Evolutionary conservation across 1,284 basidiomycete species (phyloP).

Genomic region (Phlebopus sp.): DNA sequence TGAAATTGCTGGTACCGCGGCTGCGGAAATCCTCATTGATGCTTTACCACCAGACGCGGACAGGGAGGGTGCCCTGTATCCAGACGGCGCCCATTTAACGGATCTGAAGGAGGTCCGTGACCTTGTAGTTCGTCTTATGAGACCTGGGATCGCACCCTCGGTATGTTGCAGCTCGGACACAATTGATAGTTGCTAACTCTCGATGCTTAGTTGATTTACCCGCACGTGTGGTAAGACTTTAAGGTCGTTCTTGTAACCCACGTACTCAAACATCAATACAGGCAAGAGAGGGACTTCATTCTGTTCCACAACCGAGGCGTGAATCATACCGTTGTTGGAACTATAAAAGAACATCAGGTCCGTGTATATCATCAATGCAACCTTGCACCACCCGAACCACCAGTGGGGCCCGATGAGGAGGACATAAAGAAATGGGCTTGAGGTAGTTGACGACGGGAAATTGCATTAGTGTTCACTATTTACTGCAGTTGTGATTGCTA

Average conservation of each 20-base stretch:
- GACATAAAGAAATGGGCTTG: constrained; percentile 65
- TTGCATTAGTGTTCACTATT: no score
- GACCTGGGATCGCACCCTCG: constrained; percentile 59
- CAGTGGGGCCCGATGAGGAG: constrained; percentile 57
- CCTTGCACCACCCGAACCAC: constrained; percentile 72
- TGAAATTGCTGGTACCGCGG: constrained; percentile 56
- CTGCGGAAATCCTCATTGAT: constrained; percentile 42
- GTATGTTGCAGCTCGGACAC: constrained; percentile 23
- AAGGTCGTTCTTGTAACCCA: constrained; percentile 34
- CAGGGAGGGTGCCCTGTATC: constrained; percentile 47
- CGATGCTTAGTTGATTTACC: constrained; percentile 36
- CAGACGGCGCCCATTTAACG: constrained; percentile 55
- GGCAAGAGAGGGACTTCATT: constrained; percentile 60
- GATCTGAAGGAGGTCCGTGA: constrained; percentile 56
- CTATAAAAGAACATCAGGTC: constrained; percentile 67
- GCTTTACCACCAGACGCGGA: constrained; percentile 45
- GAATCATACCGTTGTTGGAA: constrained; percentile 75
- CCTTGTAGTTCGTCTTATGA: constrained; percentile 58
- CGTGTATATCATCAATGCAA: constrained; percentile 84
- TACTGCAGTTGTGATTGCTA: no score
- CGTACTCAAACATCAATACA: constrained; percentile 5
- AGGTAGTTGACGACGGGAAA: constrained; percentile 9
- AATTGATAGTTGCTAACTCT: background rate
- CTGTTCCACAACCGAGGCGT: constrained; percentile 76
- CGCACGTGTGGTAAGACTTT: constrained; percentile 49